Base-by-base conservation (phyloP, 257 asterid genomes). In the Prunella vulgaris region DNA sequence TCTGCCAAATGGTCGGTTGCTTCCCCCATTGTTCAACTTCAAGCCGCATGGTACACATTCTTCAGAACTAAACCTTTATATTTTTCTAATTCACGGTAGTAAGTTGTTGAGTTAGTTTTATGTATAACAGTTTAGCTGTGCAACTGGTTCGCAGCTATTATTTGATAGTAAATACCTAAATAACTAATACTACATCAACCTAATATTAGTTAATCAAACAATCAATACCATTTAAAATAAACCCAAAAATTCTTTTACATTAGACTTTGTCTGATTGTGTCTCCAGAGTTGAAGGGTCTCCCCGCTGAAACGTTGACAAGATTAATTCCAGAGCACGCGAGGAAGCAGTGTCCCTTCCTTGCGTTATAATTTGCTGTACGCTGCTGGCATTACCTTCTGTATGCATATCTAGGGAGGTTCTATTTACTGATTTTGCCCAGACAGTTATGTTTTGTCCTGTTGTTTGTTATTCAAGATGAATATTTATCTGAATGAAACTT, bases 1-100 rank as follows among this genome's bases (percentile, higher is more conserved):
- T 70, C 83, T 90, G 7, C 95, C 94, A 42, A 90, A 84, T 44
- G 96, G 96, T 21, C 86, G 91, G n/a, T 70, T 75, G 53, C 88
- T 90, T 65, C 95, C 97, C 62, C 93, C 93, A 10, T 72, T 90
- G 53, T 90, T 90, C 78, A 88, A 90, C 84, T 90, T 90, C 57
- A 88, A 82, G 78, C 86, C 95, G 60, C 90, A 82, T 25, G 94
- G 97, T 89, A 79, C 15, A 4, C 57, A 46, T 30, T 68, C 24
- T 57, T 72, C 35, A 28, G 7, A 40, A 56, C 10, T 9, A 20
- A 30, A 7, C 13, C 21, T 12, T 63, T 38, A n/a, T n/a, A n/a
- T n/a, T n/a, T n/a, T n/a, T n/a, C n/a, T n/a, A n/a, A n/a, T n/a
- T n/a, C n/a, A n/a, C n/a, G n/a, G n/a, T 33, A 5, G 0, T 33